A percentile compares a stretch with the other conserved stretches of the same genome.
Conservation (phyloP, 768 basidiomycete species). For the Vararia minispora region DNA sequence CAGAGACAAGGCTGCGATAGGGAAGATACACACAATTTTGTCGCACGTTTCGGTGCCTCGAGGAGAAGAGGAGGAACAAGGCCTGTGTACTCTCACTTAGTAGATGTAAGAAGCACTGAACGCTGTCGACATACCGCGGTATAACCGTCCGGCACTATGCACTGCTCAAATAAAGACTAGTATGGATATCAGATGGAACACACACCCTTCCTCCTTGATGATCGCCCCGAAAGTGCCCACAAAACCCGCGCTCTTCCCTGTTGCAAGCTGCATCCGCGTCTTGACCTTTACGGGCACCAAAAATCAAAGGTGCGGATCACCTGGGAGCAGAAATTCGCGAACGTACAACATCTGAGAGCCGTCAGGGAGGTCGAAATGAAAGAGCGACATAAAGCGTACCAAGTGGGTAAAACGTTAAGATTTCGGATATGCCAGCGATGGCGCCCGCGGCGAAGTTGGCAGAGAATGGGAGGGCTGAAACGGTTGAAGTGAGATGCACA, state of each 20-base stretch:
- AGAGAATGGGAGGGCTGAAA: slow-evolving; percentile 65
- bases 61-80: slow-evolving; percentile 91
- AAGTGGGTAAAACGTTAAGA: slow-evolving; percentile 81
- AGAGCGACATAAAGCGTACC: slow-evolving; percentile 38
- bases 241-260: slow-evolving; percentile 69
- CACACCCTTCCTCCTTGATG: slow-evolving; percentile 84
- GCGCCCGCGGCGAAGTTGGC: slow-evolving; percentile 94
- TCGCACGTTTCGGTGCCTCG: slow-evolving; percentile 96
- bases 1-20: no score
- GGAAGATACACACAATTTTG: slow-evolving; percentile 66
- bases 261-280: slow-evolving; percentile 96
- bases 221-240: slow-evolving; percentile 78
- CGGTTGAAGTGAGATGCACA: no score
- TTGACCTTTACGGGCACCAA: slow-evolving; percentile 54
- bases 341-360: slow-evolving; percentile 74
- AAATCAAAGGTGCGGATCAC: slow-evolving; percentile 5
- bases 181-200: slow-evolving; percentile 7
- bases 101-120: background rate
- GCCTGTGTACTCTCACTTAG: slow-evolving; percentile 29
- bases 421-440: slow-evolving; percentile 85
- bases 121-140: slow-evolving; percentile 50
- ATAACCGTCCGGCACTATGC: slow-evolving; percentile 60
- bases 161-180: background rate
- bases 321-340: slow-evolving; percentile 1
- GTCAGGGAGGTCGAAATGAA: slow-evolving; percentile 2